Evolutionary conservation across 2,329 filamentous ascomycete species (phyloP), one percentile per base, ranked within the genome.

Genomic region (Cyanodermella asteris): DNA sequence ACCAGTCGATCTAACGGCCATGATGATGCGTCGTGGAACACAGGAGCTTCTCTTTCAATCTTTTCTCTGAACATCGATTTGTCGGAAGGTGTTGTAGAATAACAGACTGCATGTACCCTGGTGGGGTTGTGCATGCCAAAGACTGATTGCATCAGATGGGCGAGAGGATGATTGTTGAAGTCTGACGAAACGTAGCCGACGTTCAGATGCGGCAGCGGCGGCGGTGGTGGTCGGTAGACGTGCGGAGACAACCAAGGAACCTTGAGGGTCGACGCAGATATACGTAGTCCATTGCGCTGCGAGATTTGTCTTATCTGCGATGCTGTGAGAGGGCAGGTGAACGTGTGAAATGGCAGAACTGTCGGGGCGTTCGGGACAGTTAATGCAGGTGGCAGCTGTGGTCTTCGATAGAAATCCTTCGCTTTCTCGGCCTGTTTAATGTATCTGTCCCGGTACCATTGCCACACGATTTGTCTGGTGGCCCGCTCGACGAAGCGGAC

Each of bases 121-220:
- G 46, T 49, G 0, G 59, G 59, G 38, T 91, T 58, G 42, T 97
- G 87, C 30, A 94, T 59, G 0, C 87, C 87, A 49, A 97, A 97
- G 5, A 94, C 82, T 1, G 87, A 94, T 51, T 97, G 87, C 87
- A 97, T 97, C 28, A 97, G 49, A 51, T 97, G 87, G 13, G 87
- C 87, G 17, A 97, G 55, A 4, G 87, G 87, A 43, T 97, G 87
- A 39, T 97, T 97, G 43, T 97, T 97, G 51, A 97, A 97, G 49
- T 97, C 87, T 0, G 87, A 94, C 4, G 87, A 94, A 18, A 97
- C 71, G 45, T 97, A 97, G 23, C 87, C 87, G 31, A 97, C 69
- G 36, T 80, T 84, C n/a, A 97, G 59, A 35, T 73, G 67, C 1
- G 82, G 81, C 21, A 56, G 61, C 2, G 87, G 87, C 2, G 87